Percentiles rank a stretch among this genome's conserved stretches.
phyloP scores from a whole-genome alignment of 2,329 filamentous ascomycete species.

The Ceratocystis cubensis region DNA sequence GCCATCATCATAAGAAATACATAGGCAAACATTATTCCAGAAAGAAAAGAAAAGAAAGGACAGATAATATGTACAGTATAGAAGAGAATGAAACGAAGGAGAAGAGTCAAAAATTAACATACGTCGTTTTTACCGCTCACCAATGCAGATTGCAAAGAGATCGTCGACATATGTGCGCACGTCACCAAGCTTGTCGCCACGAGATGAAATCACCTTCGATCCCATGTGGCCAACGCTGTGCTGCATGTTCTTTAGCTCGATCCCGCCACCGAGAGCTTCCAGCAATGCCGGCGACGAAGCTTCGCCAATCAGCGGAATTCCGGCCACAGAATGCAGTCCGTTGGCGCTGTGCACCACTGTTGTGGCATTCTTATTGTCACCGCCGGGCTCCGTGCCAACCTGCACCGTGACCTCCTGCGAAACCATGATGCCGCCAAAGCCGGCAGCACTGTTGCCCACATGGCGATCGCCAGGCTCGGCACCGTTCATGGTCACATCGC shows the following conservation, averaged over 20 bases:
- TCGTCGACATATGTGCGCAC: slow-evolving; percentile 35
- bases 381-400: slow-evolving; percentile 26
- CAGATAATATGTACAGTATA: not conserved
- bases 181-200: slow-evolving; percentile 29
- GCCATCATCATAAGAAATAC: not conserved
- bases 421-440: slow-evolving; percentile 47
- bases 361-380: slow-evolving; percentile 22
- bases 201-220: slow-evolving; percentile 22
- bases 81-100: not conserved
- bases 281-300: slow-evolving; percentile 6
- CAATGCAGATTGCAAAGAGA: slow-evolving; percentile 25
- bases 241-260: slow-evolving; percentile 22
- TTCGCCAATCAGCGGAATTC: slow-evolving; percentile 18
- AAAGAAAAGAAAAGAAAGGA: not conserved
- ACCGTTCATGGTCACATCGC: not conserved
- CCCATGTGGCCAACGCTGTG: slow-evolving; percentile 26
- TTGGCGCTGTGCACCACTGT: not conserved
- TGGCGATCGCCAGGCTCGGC: slow-evolving; percentile 13
- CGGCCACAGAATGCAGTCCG: slow-evolving; percentile 7
- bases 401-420: slow-evolving; percentile 46
- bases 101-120: not conserved
- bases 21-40: not conserved
- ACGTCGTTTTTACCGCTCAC: slow-evolving; percentile 13
- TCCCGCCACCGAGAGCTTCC: slow-evolving; percentile 11
- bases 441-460: slow-evolving; percentile 15